Evolutionary conservation across 768 basidiomycete species (phyloP), one percentile per base, ranked within the genome.

Genomic region (Tylopilus sp.): DNA sequence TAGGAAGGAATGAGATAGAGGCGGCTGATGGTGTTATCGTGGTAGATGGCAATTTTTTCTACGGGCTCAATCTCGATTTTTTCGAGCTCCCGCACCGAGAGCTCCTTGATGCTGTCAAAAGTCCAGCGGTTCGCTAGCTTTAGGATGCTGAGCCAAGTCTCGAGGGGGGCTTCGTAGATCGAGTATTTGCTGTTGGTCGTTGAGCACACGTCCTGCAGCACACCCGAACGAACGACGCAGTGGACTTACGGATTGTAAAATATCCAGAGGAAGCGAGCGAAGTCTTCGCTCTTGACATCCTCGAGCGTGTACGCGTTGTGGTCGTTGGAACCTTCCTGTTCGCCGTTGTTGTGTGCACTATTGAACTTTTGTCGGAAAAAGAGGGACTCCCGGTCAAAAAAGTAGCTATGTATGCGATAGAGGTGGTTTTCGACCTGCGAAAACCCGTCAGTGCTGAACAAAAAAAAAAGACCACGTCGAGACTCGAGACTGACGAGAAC

Each of bases 311-410:
- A 72, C 0, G 79, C 74, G 26, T 66, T 71, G 0, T 57, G 51
- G 40, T 80, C 79, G 0, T 59, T 63, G 1, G 71, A 68, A 2
- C 79, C 80, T 0, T 55, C 59, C 9, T 68, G 52, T 6, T 70
- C 71, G 20, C 72, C 63, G 31, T 6, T 12, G 7, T 66, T 58
- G 4, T 66, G 59, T 7, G 74, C 67, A 17, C 49, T 42, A 5
- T 59, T 53, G 35, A 80, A 49, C 44, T 72, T 68, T 0, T 65
- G 62, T 10, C 63, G 64, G 62, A 85, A 84, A 26, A 68, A 73
- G 0, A 65, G 44, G 0, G 83, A 85, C 46, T 88, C 83, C 0
- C 85, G 70, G n/a, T 74, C 73, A 35, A 88, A 83, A 44, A 86
- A 85, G 40, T 78, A 81, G 1, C 78, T 73, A 51, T 86, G 84